Base-by-base conservation (phyloP, 441 rosid genomes). In the Manihot esculenta region DNA sequence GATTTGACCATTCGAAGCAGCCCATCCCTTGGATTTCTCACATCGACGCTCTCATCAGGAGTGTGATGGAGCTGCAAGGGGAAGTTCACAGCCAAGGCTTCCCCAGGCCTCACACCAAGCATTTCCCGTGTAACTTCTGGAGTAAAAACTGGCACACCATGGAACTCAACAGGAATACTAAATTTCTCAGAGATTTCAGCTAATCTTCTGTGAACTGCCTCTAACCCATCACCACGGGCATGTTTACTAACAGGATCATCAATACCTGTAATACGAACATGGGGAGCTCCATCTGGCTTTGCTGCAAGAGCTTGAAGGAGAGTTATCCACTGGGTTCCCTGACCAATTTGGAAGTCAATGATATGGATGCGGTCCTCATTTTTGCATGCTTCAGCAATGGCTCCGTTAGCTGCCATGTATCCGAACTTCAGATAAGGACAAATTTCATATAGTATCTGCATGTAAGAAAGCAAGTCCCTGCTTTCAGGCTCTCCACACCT, bases 381-480 rank as follows among this genome's bases (percentile, higher is more conserved):
- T 76, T 82, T 87, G 86, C 96, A 89, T 47, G 96, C 96, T 74
- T 91, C 96, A 5, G 98, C 98, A 21, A 91, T 89, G 0, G 98
- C 97, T 10, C 96, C 98, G 47, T 93, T 93, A 13, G 94, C 97
- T 18, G 97, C 94, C 96, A 93, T 86, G 89, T 91, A 91, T 6
- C 98, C 96, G 63, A 93, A 91, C 84, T 93, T 91, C 75, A 93
- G 74, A 77, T 89, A 93, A 3, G 98, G 98, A 72, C 98, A 91
- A 66, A 91, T 87, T 80, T 93, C 97, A 69, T 87, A 90, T 30
- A 91, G 74, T 70, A 88, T 77, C 26, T 83, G 88, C 88, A 89
- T 86, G 78, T 83, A 91, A 10, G 96, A 89, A 48, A 93, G 87
- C 76, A 91, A 83, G 62, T 89, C 96, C 72, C 84, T 84, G 83